Evolutionary conservation across 1,284 basidiomycete genomes (phyloP), one percentile per base, ranked within the genome.

Genomic region (Vanrija humicola): DNA sequence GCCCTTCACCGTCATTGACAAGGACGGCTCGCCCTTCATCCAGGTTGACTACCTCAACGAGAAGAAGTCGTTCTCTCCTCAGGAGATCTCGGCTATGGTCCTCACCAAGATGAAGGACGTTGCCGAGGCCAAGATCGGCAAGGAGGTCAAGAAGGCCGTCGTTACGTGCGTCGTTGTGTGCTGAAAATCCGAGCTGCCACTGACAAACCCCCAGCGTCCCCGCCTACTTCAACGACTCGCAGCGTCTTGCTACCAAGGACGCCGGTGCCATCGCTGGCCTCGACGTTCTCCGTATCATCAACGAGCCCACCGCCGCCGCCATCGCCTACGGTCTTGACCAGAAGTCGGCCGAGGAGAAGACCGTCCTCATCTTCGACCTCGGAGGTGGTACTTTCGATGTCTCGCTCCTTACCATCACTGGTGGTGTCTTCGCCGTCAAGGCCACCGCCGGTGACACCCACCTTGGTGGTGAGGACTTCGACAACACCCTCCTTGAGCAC

Each of bases 361-460:
- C 92, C 74, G 94, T 98, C 78, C 93, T 97, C 69, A 93, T 98
- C 73, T 98, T 96, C 81, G 94, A 98, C 81, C 87, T 97, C 56
- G 94, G 94, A 78, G 94, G 94, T 78, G 94, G 94, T 79, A 97
- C 94, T 52, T 98, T 98, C 81, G 94, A 97, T 86, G 94, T 97
- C 52, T 97, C 94, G 59, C 86, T 98, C 58, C 84, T 98, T 59
- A 94, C 93, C 77, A 97, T 97, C 79, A 90, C 85, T 71, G 92
- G 91, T 74, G 94, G 93, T 79, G 90, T 97, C 69, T 98, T 98
- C 73, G 93, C 92, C 68, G 94, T 98, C 68, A 89, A 95, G 68
- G 92, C 95, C 52, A 98, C 94, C 57, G 93, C 94, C 59, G 94
- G 94, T 83, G 94, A 98, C 80, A 98, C 95, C 62, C 95, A 97